Evolutionary conservation across 2,329 filamentous ascomycete genomes (phyloP).

Genomic region (Tolypocladium ophioglossoides): DNA sequence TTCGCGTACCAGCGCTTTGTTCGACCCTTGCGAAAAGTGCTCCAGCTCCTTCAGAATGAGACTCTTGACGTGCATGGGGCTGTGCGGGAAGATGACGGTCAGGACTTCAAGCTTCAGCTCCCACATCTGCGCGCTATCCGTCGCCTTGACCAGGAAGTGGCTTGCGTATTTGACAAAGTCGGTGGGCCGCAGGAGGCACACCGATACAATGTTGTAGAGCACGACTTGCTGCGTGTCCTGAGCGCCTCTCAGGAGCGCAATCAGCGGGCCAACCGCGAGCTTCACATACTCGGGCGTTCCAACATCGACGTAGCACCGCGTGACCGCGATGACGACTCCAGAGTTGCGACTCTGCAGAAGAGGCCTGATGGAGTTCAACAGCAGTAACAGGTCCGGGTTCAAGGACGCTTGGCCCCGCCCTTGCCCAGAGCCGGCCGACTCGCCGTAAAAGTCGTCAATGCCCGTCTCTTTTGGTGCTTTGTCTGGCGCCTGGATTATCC

Average conservation of each 20-base stretch:
- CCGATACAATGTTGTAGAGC: constrained; percentile 90
- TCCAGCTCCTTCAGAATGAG: constrained; percentile 87
- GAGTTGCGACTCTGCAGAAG: constrained; percentile 88
- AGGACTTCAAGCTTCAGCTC: constrained; percentile 85
- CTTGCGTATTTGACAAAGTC: constrained; percentile 82
- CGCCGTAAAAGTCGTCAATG: constrained; percentile 73
- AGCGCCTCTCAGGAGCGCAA: constrained; percentile 74
- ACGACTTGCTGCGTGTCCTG: constrained; percentile 84
- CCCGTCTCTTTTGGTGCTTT: constrained; percentile 23
- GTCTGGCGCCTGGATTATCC: constrained; percentile 48
- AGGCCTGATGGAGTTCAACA: constrained; percentile 71
- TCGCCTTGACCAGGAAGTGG: constrained; percentile 78
- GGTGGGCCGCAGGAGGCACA: constrained; percentile 64
- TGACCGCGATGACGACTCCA: constrained; percentile 80
- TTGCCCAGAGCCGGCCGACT: constrained; percentile 35
- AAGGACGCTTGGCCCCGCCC: constrained; percentile 42
- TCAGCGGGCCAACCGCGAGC: constrained; percentile 68
- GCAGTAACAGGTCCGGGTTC: constrained; percentile 72
- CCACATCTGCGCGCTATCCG: constrained; percentile 75
- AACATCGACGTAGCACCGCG: constrained; percentile 74
- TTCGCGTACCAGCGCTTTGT: constrained; percentile 73
- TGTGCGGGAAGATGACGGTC: constrained; percentile 82
- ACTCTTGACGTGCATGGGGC: constrained; percentile 64
- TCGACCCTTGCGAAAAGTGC: constrained; percentile 70
- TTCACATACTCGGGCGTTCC: constrained; percentile 69